Base-by-base conservation (phyloP, 805 yeast species). In the Myxozyma mucilagina region DNA sequence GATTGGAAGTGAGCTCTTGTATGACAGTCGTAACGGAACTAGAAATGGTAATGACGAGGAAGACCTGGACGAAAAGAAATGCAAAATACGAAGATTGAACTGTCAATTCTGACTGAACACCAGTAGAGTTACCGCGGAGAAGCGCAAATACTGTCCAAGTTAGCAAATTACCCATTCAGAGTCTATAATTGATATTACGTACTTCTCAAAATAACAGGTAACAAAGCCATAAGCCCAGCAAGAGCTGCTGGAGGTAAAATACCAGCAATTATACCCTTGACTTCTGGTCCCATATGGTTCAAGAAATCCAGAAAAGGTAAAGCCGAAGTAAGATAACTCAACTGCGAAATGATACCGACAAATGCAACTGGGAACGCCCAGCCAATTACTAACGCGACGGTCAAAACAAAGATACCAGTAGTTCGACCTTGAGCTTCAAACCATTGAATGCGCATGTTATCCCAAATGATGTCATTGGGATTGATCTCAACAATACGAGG, bases 301-400 rank as follows among this genome's bases (percentile, higher is more conserved):
- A 93, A 82, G 75, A 89, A 93, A 47, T 79, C 75, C 71, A 93
- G 81, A 79, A 90, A 94, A 4, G 79, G 90, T 43, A 93, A 81
- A 63, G 83, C 84, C 29, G 80, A 77, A 34, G 89, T 89, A 72
- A 91, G 79, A 70, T 81, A 86, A 66, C 86, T 84, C 68, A 93
- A 76, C 67, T 90, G 96, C 0, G 96, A 84, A 0, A 91, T 74
- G 35, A 90, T 74, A 0, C 93, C 91, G 16, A 90, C 84, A 60
- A 88, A 79, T 0, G 96, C 90, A 0, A 90, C 93, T 0, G 97
- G 97, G 1, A 90, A 72, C 1, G 90, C 89, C 86, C 96, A 91
- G 1, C 83, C 82, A 18, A 83, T 44, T 74, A 87, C 84, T 0
- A 89, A 74, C 0, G 78, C 61, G 8, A 83, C 71, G 57, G 84